Evolutionary conservation across 768 basidiomycete genomes (phyloP), one percentile per base, ranked within the genome.

Genomic region (Trametes cingulata): DNA sequence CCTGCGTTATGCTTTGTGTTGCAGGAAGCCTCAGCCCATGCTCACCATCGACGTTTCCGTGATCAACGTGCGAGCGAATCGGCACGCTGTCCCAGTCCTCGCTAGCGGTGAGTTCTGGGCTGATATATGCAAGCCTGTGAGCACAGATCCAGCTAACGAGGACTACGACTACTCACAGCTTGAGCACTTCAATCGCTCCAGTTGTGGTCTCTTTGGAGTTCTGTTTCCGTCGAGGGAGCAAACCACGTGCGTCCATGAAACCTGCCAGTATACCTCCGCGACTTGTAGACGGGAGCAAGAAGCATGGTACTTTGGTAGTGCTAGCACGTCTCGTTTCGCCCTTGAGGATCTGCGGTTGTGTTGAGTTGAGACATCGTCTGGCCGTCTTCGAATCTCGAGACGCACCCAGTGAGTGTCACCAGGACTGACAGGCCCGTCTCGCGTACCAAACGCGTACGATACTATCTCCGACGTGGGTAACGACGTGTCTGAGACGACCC

Each of bases 51-150:
- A 63, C 29, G n/a, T 58, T 59, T 2, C 62, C 71, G 45, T 69
- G 73, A 20, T 75, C 73, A 0, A 71, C 61, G 22, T 81, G 72
- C 8, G 78, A 78, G 61, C 81, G 72, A 27, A 90, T 75, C 0
- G 75, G 68, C 0, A 77, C 74, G 45, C 73, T 66, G 41, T 85
- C 81, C 79, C 84, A 89, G 8, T 75, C 73, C 14, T 74, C 74
- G 58, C 82, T 78, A 39, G 84, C 78, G 12, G 64, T 73, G 57
- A 90, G 71, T 56, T 83, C 80, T 37, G 82, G 80, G 51, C 88
- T 90, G 60, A 6, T 9, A 33, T 2, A 39, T 3, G 0, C 10
- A n/a, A 14, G 6, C 35, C 5, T 13, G 41, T 36, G 2, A 50
- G 15, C 22, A n/a, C 41, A 20, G 20, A 22, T 39, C 20, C 57